A percentile compares a stretch with the other conserved stretches of the same genome.
Conservation (phyloP, 805 yeast genomes). For the Cyberlindnera meyerae region DNA sequence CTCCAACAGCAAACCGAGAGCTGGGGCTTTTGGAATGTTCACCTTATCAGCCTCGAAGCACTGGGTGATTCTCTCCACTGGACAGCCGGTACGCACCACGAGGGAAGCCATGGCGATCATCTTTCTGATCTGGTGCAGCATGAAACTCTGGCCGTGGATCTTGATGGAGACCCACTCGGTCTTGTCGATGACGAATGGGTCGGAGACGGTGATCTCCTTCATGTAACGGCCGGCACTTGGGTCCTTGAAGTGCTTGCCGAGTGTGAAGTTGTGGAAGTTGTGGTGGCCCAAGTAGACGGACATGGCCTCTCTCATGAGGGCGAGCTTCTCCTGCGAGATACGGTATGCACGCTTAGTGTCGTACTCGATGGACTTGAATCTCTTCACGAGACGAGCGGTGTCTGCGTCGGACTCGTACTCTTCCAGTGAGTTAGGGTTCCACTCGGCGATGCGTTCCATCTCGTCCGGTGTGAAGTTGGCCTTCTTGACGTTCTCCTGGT, state of each 20-base stretch:
- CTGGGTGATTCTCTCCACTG: constrained; percentile 65
- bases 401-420: constrained; percentile 33
- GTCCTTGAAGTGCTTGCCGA: constrained; percentile 78
- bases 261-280: constrained; percentile 85
- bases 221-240: constrained; percentile 81
- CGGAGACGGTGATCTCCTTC: constrained; percentile 73
- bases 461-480: constrained; percentile 28
- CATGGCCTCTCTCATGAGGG: constrained; percentile 62
- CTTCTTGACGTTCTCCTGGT: constrained; percentile 35
- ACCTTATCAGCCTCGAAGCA: constrained; percentile 72
- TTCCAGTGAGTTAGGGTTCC: constrained; percentile 33
- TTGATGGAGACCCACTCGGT: constrained; percentile 96
- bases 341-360: constrained; percentile 64
- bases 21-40: constrained; percentile 96
- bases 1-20: constrained; percentile 84
- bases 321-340: constrained; percentile 56
- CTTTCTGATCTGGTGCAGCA: constrained; percentile 96
- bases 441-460: constrained; percentile 23
- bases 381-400: constrained; percentile 39
- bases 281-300: constrained; percentile 77
- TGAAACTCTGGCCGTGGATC: constrained; percentile 96
- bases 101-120: constrained; percentile 95
- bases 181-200: constrained; percentile 86
- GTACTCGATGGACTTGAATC: constrained; percentile 60
- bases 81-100: constrained; percentile 81